These are phyloP conservation scores for Dioscorea alata DNA, from an alignment of 106 monocot species.

Conservation along the genomic window DNA sequence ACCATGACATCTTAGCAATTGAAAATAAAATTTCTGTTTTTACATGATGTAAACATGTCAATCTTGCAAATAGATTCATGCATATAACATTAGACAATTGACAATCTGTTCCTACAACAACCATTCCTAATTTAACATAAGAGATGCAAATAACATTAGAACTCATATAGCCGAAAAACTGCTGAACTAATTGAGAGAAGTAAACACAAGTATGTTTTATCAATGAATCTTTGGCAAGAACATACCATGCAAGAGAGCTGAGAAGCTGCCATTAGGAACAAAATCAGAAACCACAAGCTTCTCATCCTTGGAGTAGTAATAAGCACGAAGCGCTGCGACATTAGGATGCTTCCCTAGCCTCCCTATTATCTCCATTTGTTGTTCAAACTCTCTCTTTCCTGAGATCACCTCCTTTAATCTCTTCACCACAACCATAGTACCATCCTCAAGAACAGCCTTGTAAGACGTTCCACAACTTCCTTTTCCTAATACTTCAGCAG, in stretches of 20 bases:
- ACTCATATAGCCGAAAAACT: background rate
- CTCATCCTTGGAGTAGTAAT: slow-evolving; percentile 98
- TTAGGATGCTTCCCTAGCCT: slow-evolving; percentile 66
- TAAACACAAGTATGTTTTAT: background rate
- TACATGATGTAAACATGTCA: too few relatives aligned
- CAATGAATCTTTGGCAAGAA: background rate
- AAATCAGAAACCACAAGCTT: slow-evolving; percentile 93
- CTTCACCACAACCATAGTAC: slow-evolving; percentile 86
- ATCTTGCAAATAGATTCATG: too few relatives aligned
- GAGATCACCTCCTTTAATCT: slow-evolving; percentile 85
- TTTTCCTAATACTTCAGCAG: slow-evolving; percentile 96
- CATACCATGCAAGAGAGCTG: slow-evolving; percentile 73
- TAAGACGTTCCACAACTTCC: slow-evolving; percentile 96
- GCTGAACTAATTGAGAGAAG: background rate
- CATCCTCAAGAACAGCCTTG: slow-evolving; percentile 94
- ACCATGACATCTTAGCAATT: too few relatives aligned
- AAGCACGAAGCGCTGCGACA: slow-evolving; percentile 73
- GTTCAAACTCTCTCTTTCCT: slow-evolving; percentile 91
- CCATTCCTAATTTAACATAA: too few relatives aligned
- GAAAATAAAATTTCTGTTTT: too few relatives aligned
- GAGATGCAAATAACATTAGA: too few relatives aligned
- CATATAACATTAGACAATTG: too few relatives aligned
- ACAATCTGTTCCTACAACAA: too few relatives aligned
- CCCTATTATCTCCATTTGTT: slow-evolving; percentile 92
- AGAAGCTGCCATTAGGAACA: slow-evolving; percentile 57